phyloP scores from a whole-genome alignment of 768 basidiomycete species.

The Pluteus cervinus region DNA sequence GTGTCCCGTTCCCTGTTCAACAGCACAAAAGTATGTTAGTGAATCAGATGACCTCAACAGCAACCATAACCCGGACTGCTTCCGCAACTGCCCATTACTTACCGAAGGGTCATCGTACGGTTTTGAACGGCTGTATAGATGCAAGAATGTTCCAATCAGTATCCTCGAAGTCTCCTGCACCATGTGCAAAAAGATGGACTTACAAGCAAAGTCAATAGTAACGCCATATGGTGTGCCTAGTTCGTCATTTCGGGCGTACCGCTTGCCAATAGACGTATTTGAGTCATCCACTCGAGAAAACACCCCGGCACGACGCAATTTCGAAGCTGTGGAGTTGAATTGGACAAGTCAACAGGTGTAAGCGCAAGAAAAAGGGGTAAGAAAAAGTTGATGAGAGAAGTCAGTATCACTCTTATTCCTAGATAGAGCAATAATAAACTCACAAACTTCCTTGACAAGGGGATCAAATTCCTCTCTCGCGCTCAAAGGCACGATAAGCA shows the following conservation, averaged over 20 bases:
- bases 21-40: no score
- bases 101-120: slow-evolving; percentile 91
- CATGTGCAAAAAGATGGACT: slow-evolving; percentile 20
- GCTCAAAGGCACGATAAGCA: slow-evolving; percentile 92
- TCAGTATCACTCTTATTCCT: no score
- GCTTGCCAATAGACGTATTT: slow-evolving; percentile 90
- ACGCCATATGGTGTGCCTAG: slow-evolving; percentile 96
- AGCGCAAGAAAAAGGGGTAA: slow-evolving; percentile 1
- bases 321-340: slow-evolving; percentile 49
- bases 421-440: slow-evolving; percentile 31
- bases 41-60: not conserved
- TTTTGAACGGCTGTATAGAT: slow-evolving; percentile 71
- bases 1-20: slow-evolving; percentile 93
- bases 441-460: slow-evolving; percentile 85
- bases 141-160: slow-evolving; percentile 7
- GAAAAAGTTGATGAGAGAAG: no score
- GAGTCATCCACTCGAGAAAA: slow-evolving; percentile 96
- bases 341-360: slow-evolving; percentile 7
- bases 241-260: slow-evolving; percentile 97
- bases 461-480: slow-evolving; percentile 79
- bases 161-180: no score
- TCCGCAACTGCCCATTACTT: slow-evolving; percentile 21
- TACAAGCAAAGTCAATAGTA: slow-evolving; percentile 89
- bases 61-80: not conserved
- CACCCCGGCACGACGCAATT: slow-evolving; percentile 83